Conservation (phyloP, 148 eudicot species). For the Chenopodium formosanum region DNA sequence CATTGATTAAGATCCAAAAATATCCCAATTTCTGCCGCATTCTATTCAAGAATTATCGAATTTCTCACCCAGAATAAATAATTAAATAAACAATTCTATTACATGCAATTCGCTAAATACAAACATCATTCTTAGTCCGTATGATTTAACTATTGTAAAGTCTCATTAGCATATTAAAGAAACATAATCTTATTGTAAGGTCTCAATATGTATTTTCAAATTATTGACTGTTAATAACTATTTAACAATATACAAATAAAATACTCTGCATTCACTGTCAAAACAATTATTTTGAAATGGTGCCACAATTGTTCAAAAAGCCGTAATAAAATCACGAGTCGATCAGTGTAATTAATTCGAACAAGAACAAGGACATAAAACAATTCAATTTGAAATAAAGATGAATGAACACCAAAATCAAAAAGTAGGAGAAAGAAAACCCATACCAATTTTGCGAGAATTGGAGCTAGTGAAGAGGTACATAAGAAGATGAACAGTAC, state of each 20-base stretch:
- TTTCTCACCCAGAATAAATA: neutral
- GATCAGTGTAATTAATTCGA: neutral
- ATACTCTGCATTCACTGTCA: too few species aligned
- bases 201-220: too few species aligned
- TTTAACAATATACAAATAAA: too few species aligned
- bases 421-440: conserved; percentile 10
- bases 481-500: conserved; percentile 92
- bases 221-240: too few species aligned
- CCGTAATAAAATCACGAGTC: neutral
- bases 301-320: too few species aligned
- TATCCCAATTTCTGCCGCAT: neutral
- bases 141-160: too few species aligned
- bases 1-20: neutral
- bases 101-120: too few species aligned
- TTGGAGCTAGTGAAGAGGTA: conserved; percentile 66
- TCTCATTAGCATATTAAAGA: too few species aligned
- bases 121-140: too few species aligned
- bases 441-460: conserved; percentile 64
- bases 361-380: neutral
- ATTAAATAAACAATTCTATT: neutral
- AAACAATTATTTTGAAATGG: too few species aligned
- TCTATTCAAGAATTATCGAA: neutral
- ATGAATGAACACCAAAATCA: neutral
- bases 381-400: neutral
- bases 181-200: too few species aligned